These are phyloP conservation scores for Sodiomyces alkalinus DNA, from an alignment of 2,329 filamentous ascomycete genomes.

Conservation along the genomic window DNA sequence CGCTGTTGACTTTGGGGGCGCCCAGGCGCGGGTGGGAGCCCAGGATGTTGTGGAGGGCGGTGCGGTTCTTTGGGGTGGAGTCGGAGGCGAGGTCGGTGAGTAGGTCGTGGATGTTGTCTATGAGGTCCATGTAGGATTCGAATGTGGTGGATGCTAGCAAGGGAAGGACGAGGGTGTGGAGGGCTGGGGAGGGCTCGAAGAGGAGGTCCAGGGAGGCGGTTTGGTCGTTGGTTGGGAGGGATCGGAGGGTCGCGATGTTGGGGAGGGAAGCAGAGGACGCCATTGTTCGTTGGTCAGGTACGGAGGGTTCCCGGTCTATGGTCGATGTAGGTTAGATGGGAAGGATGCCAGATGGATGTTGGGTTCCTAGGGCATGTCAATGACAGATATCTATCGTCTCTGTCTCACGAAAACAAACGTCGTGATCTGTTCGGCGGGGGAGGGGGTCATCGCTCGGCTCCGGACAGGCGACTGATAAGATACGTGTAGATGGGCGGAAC, in stretches of 20 bases:
- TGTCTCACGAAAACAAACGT: too few species aligned
- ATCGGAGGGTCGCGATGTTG: conserved; percentile 36
- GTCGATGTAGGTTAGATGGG: too few species aligned
- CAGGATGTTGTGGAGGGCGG: conserved; percentile 55
- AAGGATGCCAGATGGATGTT: too few species aligned
- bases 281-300: not conserved
- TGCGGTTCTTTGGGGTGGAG: conserved; percentile 29
- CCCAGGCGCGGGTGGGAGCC: conserved; percentile 74
- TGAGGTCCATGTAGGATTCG: conserved; percentile 51
- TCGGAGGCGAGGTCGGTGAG: conserved; percentile 44
- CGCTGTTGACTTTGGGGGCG: conserved; percentile 67
- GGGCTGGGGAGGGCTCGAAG: conserved; percentile 66
- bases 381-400: too few species aligned
- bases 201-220: conserved; percentile 54
- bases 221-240: conserved; percentile 38
- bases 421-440: too few species aligned
- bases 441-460: too few species aligned
- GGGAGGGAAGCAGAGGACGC: conserved; percentile 31
- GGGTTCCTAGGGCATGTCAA: too few species aligned
- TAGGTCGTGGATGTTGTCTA: conserved; percentile 48
- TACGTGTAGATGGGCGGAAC: too few species aligned
- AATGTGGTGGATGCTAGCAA: conserved; percentile 43
- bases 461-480: too few species aligned
- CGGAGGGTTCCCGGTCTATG: too few species aligned
- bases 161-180: conserved; percentile 59